Conservation (phyloP, 805 yeast genomes). For the Helenozyma baotianmanensis region DNA sequence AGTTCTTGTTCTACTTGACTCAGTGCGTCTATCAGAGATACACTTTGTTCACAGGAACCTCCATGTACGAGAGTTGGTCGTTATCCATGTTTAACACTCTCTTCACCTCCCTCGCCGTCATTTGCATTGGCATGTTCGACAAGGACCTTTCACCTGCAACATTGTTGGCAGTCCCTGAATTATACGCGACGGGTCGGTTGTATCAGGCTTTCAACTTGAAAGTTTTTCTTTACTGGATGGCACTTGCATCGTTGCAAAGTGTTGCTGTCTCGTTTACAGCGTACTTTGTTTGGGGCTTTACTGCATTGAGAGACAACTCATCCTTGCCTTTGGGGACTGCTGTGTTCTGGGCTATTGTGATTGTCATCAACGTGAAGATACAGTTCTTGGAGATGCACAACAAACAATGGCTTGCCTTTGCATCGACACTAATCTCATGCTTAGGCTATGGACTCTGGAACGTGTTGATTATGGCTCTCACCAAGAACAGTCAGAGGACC, state of each 20-base stretch:
- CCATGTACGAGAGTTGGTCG: constrained; percentile 94
- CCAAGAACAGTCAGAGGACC: constrained; percentile 45
- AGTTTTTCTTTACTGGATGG: constrained; percentile 73
- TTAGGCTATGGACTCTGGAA: constrained; percentile 89
- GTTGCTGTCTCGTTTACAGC: constrained; percentile 64
- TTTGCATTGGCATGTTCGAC: constrained; percentile 93
- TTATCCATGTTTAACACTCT: constrained; percentile 94
- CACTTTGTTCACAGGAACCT: constrained; percentile 87
- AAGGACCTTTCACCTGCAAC: constrained; percentile 87
- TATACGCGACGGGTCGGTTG: constrained; percentile 72
- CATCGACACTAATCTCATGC: constrained; percentile 64
- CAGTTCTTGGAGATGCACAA: constrained; percentile 78
- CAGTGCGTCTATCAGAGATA: constrained; percentile 84
- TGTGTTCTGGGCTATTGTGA: constrained; percentile 65
- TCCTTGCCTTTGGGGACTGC: constrained; percentile 79
- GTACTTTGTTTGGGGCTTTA: constrained; percentile 66
- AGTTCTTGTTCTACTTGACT: constrained; percentile 79
- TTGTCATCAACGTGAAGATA: constrained; percentile 71
- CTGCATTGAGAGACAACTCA: constrained; percentile 66
- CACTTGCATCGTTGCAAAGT: constrained; percentile 69
- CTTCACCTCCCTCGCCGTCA: constrained; percentile 87
- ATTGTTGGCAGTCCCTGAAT: constrained; percentile 84
- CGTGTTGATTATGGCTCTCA: constrained; percentile 66
- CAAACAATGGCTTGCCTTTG: constrained; percentile 62
- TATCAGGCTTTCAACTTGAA: constrained; percentile 69